Evolutionary conservation across 139 green algal genomes (phyloP).

Genomic region (Asterochloris sp.): DNA sequence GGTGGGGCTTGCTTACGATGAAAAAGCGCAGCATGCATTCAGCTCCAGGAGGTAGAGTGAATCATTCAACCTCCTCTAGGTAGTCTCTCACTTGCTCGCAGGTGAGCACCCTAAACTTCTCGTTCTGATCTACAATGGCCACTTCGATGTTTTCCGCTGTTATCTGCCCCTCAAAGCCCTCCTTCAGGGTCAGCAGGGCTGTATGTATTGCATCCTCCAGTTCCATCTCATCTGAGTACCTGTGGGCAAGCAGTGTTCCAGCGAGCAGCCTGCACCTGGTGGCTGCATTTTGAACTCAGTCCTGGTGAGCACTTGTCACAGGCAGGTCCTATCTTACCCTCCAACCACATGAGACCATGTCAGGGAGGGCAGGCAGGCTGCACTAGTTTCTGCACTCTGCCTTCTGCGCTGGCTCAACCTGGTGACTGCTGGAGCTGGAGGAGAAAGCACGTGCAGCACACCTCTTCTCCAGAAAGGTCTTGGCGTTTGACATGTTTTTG

Average conservation of each 20-base stretch:
- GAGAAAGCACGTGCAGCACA: too few relatives aligned
- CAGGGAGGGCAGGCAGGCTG: too few relatives aligned
- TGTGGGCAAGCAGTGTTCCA: too few relatives aligned
- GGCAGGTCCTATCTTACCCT: too few relatives aligned
- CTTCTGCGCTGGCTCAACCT: too few relatives aligned
- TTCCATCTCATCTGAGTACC: conserved; percentile 94
- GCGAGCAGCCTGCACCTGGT: too few relatives aligned
- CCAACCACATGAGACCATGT: too few relatives aligned
- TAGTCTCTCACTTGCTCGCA: conserved; percentile 95
- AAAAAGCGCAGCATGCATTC: background rate
- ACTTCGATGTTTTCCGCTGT: conserved; percentile 83
- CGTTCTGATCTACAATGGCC: conserved; percentile 86
- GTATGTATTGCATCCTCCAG: conserved; percentile 99
- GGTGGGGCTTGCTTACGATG: background rate
- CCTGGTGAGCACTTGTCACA: too few relatives aligned
- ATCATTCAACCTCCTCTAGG: conserved; percentile 94
- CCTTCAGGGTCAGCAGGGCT: conserved; percentile 97
- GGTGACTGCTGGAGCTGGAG: too few relatives aligned
- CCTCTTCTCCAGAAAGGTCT: conserved; percentile 90
- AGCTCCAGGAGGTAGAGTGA: background rate
- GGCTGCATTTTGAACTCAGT: too few relatives aligned
- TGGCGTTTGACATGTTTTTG: conserved; percentile 98
- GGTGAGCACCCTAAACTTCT: conserved; percentile 91
- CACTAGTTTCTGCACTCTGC: too few relatives aligned
- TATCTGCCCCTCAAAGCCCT: conserved; percentile 96